Evolutionary conservation across 2,329 filamentous ascomycete genomes (phyloP).

Genomic region (Hypoxylon rubiginosum): DNA sequence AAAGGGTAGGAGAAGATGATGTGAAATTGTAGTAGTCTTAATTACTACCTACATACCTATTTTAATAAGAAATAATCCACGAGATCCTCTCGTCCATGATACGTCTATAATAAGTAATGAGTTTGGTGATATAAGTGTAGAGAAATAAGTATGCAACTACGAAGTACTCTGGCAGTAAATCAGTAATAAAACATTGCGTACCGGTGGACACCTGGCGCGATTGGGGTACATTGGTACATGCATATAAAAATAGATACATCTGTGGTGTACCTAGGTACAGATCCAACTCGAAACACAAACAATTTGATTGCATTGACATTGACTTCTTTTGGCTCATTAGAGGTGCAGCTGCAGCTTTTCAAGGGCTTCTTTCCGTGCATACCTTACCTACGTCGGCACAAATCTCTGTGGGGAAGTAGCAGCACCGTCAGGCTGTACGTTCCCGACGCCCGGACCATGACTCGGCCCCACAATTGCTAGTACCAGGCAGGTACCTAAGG

Average conservation of each 20-base stretch:
- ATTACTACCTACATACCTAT: background rate
- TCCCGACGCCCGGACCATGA: no score
- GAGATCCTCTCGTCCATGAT: background rate
- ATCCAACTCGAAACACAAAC: no score
- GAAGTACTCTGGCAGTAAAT: background rate
- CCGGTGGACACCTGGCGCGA: no score
- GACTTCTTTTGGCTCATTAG: background rate
- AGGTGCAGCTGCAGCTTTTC: background rate
- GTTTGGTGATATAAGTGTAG: background rate
- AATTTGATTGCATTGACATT: no score
- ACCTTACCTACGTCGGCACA: no score
- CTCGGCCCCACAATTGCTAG: background rate
- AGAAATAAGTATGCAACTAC: no score
- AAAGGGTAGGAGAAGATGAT: constrained; percentile 59
- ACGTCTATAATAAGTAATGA: background rate
- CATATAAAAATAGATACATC: background rate
- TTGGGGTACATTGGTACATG: constrained; percentile 5
- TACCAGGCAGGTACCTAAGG: background rate
- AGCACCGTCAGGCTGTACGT: no score
- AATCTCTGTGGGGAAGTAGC: background rate
- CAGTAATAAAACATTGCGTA: background rate
- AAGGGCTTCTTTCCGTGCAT: background rate
- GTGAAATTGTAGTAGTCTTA: background rate
- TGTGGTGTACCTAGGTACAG: background rate
- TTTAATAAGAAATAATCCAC: background rate